These are phyloP conservation scores for Colletotrichum sp. DNA, from an alignment of 2,329 filamentous ascomycete species.

Conservation along the genomic window DNA sequence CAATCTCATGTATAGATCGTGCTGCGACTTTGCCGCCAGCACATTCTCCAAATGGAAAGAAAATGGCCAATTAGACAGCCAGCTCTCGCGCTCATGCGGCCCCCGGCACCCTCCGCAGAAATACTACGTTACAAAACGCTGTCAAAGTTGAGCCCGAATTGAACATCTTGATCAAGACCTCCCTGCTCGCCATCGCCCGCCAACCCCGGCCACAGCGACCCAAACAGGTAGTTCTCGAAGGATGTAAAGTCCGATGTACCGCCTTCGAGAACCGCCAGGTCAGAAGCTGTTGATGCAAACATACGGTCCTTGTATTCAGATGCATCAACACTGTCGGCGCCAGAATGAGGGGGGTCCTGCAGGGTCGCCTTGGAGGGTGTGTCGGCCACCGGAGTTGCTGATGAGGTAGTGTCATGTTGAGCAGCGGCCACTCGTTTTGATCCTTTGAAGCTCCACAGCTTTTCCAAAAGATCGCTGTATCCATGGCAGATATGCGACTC, in stretches of 20 bases:
- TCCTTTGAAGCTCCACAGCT: background rate
- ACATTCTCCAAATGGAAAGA: background rate
- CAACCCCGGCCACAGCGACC: background rate
- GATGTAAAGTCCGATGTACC: background rate
- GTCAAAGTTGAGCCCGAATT: background rate
- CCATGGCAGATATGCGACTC: background rate
- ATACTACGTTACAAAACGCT: background rate
- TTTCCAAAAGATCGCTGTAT: background rate
- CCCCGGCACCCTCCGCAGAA: background rate
- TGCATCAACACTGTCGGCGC: background rate
- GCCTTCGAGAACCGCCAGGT: accelerated
- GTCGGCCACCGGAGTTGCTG: accelerated
- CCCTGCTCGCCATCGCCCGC: background rate
- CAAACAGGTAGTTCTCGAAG: background rate
- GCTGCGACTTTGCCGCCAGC: background rate
- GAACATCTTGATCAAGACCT: background rate
- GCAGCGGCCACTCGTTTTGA: background rate
- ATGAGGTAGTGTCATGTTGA: background rate
- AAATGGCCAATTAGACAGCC: background rate
- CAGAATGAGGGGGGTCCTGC: background rate
- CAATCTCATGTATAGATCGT: background rate
- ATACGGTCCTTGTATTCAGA: background rate
- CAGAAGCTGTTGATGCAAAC: background rate
- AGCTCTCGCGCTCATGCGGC: background rate
- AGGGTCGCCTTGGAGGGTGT: accelerated